A percentile compares a stretch with the other conserved stretches of the same genome.
Conservation (phyloP, 1,284 basidiomycete genomes). For the Gomphus bonarii region DNA sequence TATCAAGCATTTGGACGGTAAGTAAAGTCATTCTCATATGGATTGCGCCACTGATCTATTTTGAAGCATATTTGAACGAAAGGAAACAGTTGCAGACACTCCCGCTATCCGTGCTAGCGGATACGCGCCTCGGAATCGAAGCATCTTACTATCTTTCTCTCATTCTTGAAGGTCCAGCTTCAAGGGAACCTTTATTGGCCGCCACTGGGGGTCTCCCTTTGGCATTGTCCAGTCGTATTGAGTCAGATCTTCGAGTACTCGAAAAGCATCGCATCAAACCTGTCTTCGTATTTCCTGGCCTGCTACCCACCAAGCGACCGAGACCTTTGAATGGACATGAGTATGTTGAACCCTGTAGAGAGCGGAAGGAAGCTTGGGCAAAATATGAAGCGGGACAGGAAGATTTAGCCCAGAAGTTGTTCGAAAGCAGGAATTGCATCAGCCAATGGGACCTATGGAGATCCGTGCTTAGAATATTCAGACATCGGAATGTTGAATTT, state of each 20-base stretch:
- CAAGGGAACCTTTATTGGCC: slow-evolving; percentile 84
- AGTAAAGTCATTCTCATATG: slow-evolving; percentile 6
- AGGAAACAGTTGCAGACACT: slow-evolving; percentile 81
- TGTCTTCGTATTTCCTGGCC: slow-evolving; percentile 92
- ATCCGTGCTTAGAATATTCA: slow-evolving; percentile 85
- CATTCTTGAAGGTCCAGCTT: slow-evolving; percentile 66
- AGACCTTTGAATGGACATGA: slow-evolving; percentile 46
- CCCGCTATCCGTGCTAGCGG: slow-evolving; percentile 75
- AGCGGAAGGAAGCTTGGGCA: slow-evolving; percentile 76
- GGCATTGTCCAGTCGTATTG: slow-evolving; percentile 77
- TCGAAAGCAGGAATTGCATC: slow-evolving; percentile 60
- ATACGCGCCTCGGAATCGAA: slow-evolving; percentile 96
- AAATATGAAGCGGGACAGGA: slow-evolving; percentile 87
- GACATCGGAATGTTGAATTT: slow-evolving; percentile 93
- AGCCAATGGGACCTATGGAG: slow-evolving; percentile 87
- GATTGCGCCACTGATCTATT: background rate
- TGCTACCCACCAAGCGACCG: slow-evolving; percentile 59
- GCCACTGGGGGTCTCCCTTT: slow-evolving; percentile 92
- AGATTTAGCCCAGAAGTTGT: slow-evolving; percentile 74
- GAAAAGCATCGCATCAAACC: slow-evolving; percentile 93
- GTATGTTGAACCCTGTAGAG: slow-evolving; percentile 62
- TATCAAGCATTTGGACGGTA: slow-evolving; percentile 23
- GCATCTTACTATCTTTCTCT: slow-evolving; percentile 83
- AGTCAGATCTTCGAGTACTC: slow-evolving; percentile 82
- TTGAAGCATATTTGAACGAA: slow-evolving; percentile 74